These are phyloP conservation scores for Carallia pectinifolia DNA, from an alignment of 345 rosid genomes.

Conservation along the genomic window DNA sequence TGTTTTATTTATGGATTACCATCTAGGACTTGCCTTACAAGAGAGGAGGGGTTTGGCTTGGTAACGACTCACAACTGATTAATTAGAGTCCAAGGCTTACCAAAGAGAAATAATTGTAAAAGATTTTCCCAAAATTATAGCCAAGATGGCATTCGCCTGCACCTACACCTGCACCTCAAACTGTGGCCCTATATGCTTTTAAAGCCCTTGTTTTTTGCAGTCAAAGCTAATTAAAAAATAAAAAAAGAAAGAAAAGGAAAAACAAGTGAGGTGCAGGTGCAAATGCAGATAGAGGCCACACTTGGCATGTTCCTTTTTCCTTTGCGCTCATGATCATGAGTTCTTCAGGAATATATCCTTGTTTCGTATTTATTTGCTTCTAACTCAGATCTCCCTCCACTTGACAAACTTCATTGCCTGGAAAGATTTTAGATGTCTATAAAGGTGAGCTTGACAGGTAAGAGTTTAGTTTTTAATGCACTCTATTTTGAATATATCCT, in stretches of 20 bases:
- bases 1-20: too few species aligned
- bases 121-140: neutral
- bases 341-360: too few species aligned
- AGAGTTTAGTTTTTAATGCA: too few species aligned
- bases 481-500: too few species aligned
- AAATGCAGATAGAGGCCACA: slow-evolving; percentile 61
- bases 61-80: too few species aligned
- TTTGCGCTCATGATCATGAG: too few species aligned
- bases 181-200: too few species aligned
- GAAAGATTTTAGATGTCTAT: neutral
- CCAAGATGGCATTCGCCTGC: slow-evolving; percentile 59
- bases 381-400: neutral
- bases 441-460: too few species aligned
- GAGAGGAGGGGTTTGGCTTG: too few species aligned
- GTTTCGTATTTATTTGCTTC: neutral
- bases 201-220: neutral
- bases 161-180: slow-evolving; percentile 46
- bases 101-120: too few species aligned
- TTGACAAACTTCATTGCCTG: neutral
- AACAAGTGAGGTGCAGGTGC: slow-evolving; percentile 59
- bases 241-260: neutral
- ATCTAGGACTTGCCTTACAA: too few species aligned
- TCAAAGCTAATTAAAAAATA: neutral
- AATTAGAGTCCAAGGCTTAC: too few species aligned
- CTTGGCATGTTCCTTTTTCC: slow-evolving; percentile 10